These are phyloP conservation scores for Eutypella sp. DNA, from an alignment of 2,329 filamentous ascomycete species.

Conservation along the genomic window DNA sequence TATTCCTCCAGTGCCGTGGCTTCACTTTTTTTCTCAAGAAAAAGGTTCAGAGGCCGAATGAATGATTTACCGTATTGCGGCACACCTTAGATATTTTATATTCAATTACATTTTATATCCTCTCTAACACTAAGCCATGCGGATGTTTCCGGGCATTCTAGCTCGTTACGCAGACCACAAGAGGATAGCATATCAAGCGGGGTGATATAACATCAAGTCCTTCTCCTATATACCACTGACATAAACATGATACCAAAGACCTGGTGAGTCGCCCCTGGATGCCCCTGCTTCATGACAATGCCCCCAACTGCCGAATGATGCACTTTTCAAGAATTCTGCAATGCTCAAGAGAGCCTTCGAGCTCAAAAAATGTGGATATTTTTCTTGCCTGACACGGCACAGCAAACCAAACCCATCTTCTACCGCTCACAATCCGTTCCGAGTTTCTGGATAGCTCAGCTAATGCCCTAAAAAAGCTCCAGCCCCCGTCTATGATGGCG, in stretches of 20 bases:
- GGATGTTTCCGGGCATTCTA: too few species aligned
- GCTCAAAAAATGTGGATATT: conserved; percentile 23
- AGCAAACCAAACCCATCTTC: not conserved
- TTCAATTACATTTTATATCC: too few species aligned
- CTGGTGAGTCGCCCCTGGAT: not conserved
- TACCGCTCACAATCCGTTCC: not conserved
- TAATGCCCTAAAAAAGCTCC: not conserved
- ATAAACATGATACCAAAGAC: not conserved
- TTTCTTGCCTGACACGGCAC: conserved; percentile 26
- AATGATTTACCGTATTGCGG: too few species aligned
- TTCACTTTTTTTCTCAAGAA: too few species aligned
- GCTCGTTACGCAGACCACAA: too few species aligned
- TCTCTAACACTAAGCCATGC: too few species aligned
- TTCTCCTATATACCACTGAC: too few species aligned
- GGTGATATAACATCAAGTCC: too few species aligned
- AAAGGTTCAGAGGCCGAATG: too few species aligned
- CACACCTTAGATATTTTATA: too few species aligned
- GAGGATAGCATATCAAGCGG: too few species aligned
- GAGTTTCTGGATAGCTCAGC: not conserved
- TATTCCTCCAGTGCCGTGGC: too few species aligned
- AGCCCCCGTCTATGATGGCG: not conserved
- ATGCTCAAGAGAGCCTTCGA: conserved; percentile 26
- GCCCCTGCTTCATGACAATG: not conserved
- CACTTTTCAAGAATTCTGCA: conserved; percentile 32
- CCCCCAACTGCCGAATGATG: conserved; percentile 19